Conservation (phyloP, 768 basidiomycete genomes). For the Kwoniella mangroviensis region DNA sequence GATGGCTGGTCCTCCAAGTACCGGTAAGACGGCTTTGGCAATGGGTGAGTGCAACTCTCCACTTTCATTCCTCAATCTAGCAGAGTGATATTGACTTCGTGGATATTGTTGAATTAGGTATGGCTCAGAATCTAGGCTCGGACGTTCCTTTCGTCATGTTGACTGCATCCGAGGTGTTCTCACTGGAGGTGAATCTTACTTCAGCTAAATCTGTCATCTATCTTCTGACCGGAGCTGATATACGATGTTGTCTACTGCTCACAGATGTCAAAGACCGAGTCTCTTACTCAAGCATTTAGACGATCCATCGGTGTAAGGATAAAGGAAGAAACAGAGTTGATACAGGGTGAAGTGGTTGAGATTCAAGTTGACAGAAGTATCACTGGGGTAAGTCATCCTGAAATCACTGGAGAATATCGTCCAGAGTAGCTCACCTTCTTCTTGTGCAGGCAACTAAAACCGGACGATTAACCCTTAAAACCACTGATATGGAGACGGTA, state of each 20-base stretch:
- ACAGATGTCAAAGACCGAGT: conserved; percentile 96
- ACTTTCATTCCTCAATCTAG: conserved; percentile 24
- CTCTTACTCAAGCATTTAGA: conserved; percentile 92
- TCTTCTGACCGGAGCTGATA: too few species aligned
- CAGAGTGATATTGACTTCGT: too few species aligned
- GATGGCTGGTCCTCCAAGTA: conserved; percentile 95
- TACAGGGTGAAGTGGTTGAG: conserved; percentile 97
- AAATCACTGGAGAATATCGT: neutral
- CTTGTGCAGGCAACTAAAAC: conserved; percentile 85
- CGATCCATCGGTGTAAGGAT: conserved; percentile 96
- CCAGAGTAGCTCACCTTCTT: neutral
- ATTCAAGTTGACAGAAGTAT: conserved; percentile 97
- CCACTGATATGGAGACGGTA: conserved; percentile 99
- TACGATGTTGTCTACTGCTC: too few species aligned
- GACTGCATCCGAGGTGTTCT: conserved; percentile 96
- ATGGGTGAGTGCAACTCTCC: conserved; percentile 66
- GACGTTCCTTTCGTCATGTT: conserved; percentile 99
- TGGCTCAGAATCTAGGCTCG: conserved; percentile 91
- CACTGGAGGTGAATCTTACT: conserved; percentile 64
- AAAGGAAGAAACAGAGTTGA: conserved; percentile 95
- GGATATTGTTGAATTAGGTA: conserved; percentile 63
- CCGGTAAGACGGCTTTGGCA: conserved; percentile 97
- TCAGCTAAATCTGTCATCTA: neutral
- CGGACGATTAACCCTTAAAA: conserved; percentile 95
- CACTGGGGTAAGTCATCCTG: conserved; percentile 73